Evolutionary conservation across 1,139 yeast species (phyloP).

Genomic region (Diutina ranongensis): DNA sequence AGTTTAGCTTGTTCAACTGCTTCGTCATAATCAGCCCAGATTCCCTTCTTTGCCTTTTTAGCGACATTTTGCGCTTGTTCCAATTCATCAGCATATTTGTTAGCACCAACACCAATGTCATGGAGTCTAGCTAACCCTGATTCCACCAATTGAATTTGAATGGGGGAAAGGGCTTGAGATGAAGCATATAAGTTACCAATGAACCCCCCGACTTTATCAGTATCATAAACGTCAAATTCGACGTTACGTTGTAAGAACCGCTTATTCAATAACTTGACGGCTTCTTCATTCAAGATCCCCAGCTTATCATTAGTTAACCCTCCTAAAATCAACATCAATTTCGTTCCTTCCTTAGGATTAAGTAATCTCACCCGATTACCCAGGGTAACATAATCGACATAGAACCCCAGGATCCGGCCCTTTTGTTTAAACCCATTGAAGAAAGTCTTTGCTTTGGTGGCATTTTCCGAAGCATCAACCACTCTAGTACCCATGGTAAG

Average conservation of each 20-base stretch:
- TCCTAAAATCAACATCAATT: constrained; percentile 61
- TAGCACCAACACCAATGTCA: constrained; percentile 50
- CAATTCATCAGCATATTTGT: constrained; percentile 43
- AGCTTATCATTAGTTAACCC: constrained; percentile 49
- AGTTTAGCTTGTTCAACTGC: constrained; percentile 19
- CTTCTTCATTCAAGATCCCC: constrained; percentile 38
- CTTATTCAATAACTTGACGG: constrained; percentile 42
- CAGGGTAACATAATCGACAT: constrained; percentile 61
- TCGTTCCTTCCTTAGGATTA: constrained; percentile 63
- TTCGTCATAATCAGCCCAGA: constrained; percentile 54
- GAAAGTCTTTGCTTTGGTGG: constrained; percentile 63
- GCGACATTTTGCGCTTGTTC: constrained; percentile 57
- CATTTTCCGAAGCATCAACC: constrained; percentile 72
- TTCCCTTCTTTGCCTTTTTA: constrained; percentile 39
- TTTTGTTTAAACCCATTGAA: constrained; percentile 60
- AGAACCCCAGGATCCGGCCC: constrained; percentile 47
- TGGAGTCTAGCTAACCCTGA: constrained; percentile 60
- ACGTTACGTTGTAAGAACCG: constrained; percentile 64
- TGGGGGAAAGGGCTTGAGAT: constrained; percentile 38
- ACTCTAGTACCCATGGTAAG: constrained; percentile 43
- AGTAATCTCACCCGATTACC: constrained; percentile 57
- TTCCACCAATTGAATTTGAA: constrained; percentile 49
- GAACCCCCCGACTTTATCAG: constrained; percentile 74
- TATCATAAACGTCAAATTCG: constrained; percentile 53
- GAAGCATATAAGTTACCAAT: constrained; percentile 58